A percentile compares a stretch with the other conserved stretches of the same genome.
Conservation (phyloP, 164 flowering plant species). For the Echeveria elegans region DNA sequence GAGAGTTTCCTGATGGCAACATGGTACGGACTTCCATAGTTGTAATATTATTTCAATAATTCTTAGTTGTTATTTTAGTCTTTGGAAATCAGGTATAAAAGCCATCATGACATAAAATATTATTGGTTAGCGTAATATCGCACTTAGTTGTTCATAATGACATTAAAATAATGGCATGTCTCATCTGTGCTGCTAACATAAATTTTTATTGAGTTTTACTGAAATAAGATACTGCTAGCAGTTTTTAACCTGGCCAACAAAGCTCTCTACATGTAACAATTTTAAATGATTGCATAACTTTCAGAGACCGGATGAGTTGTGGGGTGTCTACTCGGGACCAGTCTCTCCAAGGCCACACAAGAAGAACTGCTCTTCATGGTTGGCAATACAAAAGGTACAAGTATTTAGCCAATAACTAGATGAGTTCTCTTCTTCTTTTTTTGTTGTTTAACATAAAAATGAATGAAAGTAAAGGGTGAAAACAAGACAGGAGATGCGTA, state of each 20-base stretch:
- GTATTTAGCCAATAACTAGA: not conserved
- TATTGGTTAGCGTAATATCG: not conserved
- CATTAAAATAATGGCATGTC: not conserved
- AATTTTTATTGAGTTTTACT: not conserved
- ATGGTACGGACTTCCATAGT: conserved; percentile 53
- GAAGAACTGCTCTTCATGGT: conserved; percentile 54
- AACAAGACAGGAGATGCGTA: not conserved
- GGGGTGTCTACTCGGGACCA: conserved; percentile 76
- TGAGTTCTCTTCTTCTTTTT: not conserved
- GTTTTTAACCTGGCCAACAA: not conserved
- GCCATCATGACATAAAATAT: not conserved
- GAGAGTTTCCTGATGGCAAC: conserved; percentile 99
- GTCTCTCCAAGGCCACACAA: conserved; percentile 78
- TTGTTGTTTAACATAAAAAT: not conserved
- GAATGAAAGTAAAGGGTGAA: not conserved
- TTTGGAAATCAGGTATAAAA: too few species aligned
- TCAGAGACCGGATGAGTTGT: conserved; percentile 82
- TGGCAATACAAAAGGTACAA: conserved; percentile 76
- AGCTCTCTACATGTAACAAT: not conserved
- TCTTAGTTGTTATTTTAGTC: too few species aligned
- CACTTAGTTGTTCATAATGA: not conserved
- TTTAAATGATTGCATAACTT: conserved; percentile 8
- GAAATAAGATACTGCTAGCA: not conserved
- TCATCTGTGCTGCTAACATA: not conserved
- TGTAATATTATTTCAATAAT: not conserved